Percentiles rank a stretch among this genome's conserved stretches.
Conservation (phyloP, 2,329 filamentous ascomycete genomes). For the Ceratocystis cacaofunesta region DNA sequence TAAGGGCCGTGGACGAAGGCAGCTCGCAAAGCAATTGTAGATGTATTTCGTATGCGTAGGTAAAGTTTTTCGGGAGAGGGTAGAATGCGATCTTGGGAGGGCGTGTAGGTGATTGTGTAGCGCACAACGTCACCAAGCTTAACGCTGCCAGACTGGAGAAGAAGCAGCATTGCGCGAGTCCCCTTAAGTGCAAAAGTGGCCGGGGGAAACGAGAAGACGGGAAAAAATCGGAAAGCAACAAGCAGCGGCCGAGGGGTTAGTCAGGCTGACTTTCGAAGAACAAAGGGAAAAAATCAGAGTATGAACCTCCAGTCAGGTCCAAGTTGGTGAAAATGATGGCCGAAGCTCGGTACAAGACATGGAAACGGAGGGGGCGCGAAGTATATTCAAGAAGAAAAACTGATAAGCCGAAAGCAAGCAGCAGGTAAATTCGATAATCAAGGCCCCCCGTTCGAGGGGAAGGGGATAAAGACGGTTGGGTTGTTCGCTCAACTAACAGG, state of each 20-base stretch:
- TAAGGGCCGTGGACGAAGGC: constrained; percentile 96
- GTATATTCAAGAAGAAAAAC: background rate
- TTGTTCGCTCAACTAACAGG: background rate
- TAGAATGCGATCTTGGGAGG: constrained; percentile 73
- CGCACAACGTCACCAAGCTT: constrained; percentile 90
- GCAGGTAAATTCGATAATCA: background rate
- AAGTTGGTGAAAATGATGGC: background rate
- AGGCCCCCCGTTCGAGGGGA: background rate
- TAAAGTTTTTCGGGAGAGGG: constrained; percentile 69
- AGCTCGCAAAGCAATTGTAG: constrained; percentile 75
- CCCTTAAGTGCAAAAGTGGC: background rate
- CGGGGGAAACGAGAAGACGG: background rate
- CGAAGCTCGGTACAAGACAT: background rate
- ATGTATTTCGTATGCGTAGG: constrained; percentile 84
- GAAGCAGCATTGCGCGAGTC: constrained; percentile 55
- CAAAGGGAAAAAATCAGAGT: background rate
- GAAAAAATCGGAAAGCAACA: background rate
- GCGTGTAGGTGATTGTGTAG: constrained; percentile 84
- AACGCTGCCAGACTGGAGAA: constrained; percentile 81
- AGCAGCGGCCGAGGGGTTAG: background rate
- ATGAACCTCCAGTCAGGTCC: background rate
- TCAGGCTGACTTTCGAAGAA: background rate
- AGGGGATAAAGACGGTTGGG: background rate
- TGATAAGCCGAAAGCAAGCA: background rate
- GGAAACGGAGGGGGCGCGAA: background rate